A percentile compares a stretch with the other conserved stretches of the same genome.
These are phyloP conservation scores for Kwoniella botswanensis DNA, from an alignment of 768 basidiomycete species.

Conservation along the genomic window DNA sequence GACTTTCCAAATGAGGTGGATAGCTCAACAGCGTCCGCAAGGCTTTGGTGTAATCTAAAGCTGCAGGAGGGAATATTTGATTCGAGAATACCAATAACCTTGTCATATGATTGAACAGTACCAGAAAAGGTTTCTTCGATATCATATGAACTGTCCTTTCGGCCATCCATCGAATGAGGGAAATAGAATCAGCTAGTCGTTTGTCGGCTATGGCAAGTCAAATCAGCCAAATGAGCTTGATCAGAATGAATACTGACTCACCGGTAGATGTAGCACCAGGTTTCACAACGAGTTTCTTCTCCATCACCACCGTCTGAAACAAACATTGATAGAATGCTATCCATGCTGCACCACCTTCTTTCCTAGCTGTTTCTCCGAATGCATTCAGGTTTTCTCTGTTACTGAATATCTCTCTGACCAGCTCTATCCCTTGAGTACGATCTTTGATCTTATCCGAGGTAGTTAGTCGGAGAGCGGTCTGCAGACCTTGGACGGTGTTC, in stretches of 20 bases:
- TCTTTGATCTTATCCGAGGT: constrained; percentile 68
- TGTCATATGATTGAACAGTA: constrained; percentile 70
- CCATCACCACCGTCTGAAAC: constrained; percentile 69
- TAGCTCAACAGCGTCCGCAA: constrained; percentile 70
- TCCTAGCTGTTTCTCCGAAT: constrained; percentile 62
- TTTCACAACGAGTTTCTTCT: constrained; percentile 64
- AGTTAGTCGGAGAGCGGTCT: constrained; percentile 40
- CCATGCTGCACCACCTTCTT: constrained; percentile 62
- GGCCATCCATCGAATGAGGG: constrained; percentile 73
- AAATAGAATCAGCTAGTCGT: constrained; percentile 70
- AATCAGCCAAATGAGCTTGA: not conserved
- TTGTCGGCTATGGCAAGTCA: constrained; percentile 61
- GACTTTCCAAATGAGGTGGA: constrained; percentile 76
- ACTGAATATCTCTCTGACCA: constrained; percentile 55
- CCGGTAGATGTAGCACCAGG: constrained; percentile 53
- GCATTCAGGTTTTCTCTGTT: constrained; percentile 60
- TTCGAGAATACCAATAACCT: constrained; percentile 66
- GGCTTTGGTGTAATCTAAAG: constrained; percentile 80
- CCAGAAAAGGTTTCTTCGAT: constrained; percentile 65
- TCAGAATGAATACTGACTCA: constrained; percentile 8
- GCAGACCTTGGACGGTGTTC: constrained; percentile 42
- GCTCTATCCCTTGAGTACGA: constrained; percentile 68
- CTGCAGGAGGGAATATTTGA: constrained; percentile 68
- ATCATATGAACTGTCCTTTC: constrained; percentile 68
- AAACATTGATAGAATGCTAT: constrained; percentile 73